Base-by-base conservation (phyloP, 441 rosid genomes). In the Pelargonium cotyledonis region DNA sequence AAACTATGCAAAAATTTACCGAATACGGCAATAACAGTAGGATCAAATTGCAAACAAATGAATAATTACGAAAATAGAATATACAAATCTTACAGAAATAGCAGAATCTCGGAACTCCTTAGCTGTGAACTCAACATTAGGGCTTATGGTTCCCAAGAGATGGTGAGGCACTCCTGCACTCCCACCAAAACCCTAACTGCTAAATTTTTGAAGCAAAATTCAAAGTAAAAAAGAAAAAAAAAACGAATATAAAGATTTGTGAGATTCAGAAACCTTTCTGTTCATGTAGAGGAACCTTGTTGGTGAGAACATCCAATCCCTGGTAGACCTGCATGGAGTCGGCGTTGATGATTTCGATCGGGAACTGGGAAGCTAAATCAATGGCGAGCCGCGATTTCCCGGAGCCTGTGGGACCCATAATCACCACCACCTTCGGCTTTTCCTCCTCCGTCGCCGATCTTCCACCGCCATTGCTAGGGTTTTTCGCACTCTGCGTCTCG, bases 81-180 rank as follows among this genome's bases (percentile, higher is more conserved):
- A 53, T 26, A 5, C 18, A 3, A 35, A 58, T 81, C 98, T 85
- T 73, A 94, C 98, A 68, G 84, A 80, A 80, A 79, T 76, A 68
- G 95, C 80, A 72, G 82, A 74, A 75, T 86, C 88, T 61, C 92
- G 79, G 72, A 91, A 89, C 26, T 84, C 85, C 71, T 91, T 91
- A 49, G 93, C 88, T 0, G 95, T 88, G 80, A 85, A 91, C 72
- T 91, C 96, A 65, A 79, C 74, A 21, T 76, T 78, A 23, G 97
- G 79, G 31, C 82, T 88, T 47, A 88, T 72, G 0, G 89, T 87
- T 53, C 96, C 98, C 68, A 94, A 78, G 9, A 91, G 88, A 80
- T 94, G 94, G 80, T 91, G 98, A 8, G 86, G 83, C 66, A 94
- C 90, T 73, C 96, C 97, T 94, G 70, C 31, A 70, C 75, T 16